These are phyloP conservation scores for Penicillium sp. DNA, from an alignment of 2,329 filamentous ascomycete species.

Conservation along the genomic window DNA sequence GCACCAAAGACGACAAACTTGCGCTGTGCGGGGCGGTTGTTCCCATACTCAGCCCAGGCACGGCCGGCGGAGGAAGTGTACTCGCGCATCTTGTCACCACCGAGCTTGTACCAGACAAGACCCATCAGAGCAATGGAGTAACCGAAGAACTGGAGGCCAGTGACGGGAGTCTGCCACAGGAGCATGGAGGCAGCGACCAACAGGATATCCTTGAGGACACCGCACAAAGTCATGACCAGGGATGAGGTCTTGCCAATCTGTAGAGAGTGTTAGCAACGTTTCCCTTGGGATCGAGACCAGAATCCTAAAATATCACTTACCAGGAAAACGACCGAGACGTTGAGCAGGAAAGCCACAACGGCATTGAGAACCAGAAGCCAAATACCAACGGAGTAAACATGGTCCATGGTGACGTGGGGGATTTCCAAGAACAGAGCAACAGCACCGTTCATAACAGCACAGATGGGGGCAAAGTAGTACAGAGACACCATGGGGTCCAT, in stretches of 20 bases:
- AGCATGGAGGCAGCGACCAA: constrained; percentile 67
- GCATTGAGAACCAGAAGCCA: constrained; percentile 63
- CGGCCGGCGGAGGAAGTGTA: constrained; percentile 64
- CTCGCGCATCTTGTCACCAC: constrained; percentile 70
- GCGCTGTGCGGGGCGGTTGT: constrained; percentile 64
- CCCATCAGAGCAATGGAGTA: constrained; percentile 63
- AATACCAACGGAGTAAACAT: constrained; percentile 59
- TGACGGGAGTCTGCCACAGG: constrained; percentile 67
- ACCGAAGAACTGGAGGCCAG: constrained; percentile 63
- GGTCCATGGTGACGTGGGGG: constrained; percentile 54
- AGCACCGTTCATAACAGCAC: constrained; percentile 68
- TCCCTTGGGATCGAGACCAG: neutral
- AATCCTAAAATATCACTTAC: constrained; percentile 45
- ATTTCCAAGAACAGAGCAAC: constrained; percentile 63
- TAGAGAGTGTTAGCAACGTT: neutral
- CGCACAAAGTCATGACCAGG: constrained; percentile 73
- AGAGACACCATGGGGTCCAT: constrained; percentile 83
- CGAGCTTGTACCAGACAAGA: constrained; percentile 61
- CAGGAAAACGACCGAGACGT: constrained; percentile 76
- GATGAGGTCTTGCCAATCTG: constrained; percentile 83
- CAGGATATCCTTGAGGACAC: constrained; percentile 80
- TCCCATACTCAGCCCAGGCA: constrained; percentile 79
- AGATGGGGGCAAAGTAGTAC: constrained; percentile 83
- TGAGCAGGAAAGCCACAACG: constrained; percentile 68
- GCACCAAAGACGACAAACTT: constrained; percentile 64